phyloP scores from a whole-genome alignment of 73 alveolate species.

The Paramecium bursaria region DNA sequence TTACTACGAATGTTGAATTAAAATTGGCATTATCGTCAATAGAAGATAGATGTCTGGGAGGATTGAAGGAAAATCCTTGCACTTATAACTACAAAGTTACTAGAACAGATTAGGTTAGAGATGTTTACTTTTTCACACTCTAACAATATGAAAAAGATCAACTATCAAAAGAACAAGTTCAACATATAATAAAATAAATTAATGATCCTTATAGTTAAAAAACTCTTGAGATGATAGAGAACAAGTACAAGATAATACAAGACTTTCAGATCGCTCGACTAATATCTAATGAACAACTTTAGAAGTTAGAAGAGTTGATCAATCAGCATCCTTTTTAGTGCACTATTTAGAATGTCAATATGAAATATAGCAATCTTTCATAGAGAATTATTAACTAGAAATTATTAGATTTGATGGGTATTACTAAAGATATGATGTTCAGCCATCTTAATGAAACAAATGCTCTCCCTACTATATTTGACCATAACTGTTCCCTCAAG shows the following conservation, averaged over 20 bases:
- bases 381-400: slow-evolving; percentile 39
- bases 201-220: slow-evolving; percentile 44
- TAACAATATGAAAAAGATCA: slow-evolving; percentile 49
- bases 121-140: slow-evolving; percentile 24
- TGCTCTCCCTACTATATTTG: slow-evolving; percentile 46
- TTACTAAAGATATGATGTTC: slow-evolving; percentile 59
- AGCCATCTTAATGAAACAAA: slow-evolving; percentile 25
- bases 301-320: neutral
- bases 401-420: slow-evolving; percentile 45
- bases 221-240: slow-evolving; percentile 21
- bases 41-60: slow-evolving; percentile 42
- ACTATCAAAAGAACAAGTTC: slow-evolving; percentile 29
- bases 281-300: slow-evolving; percentile 5
- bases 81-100: slow-evolving; percentile 54
- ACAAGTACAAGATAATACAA: slow-evolving; percentile 27
- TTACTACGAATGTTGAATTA: slow-evolving; percentile 47
- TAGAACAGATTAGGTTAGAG: slow-evolving; percentile 18
- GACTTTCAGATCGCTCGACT: neutral
- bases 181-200: slow-evolving; percentile 18
- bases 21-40: slow-evolving; percentile 44
- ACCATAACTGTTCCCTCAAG: slow-evolving; percentile 29
- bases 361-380: slow-evolving; percentile 1
- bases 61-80: slow-evolving; percentile 53
- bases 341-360: slow-evolving; percentile 30
- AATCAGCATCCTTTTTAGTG: slow-evolving; percentile 5